Evolutionary conservation across 495 filamentous ascomycete genomes (phyloP), one percentile per base, ranked within the genome.

Genomic region (Tuber aestivum): DNA sequence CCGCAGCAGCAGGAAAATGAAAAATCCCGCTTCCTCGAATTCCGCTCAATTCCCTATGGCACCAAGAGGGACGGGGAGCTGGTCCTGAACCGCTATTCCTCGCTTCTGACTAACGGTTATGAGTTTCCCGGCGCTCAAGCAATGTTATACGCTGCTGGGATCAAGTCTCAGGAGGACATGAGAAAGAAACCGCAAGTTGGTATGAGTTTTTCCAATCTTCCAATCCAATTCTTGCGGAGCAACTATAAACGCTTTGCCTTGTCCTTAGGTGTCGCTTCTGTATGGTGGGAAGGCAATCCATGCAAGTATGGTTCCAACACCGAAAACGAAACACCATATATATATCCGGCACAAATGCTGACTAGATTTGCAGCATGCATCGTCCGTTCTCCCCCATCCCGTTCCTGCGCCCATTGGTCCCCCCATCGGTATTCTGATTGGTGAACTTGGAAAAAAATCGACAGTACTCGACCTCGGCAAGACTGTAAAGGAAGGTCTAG

Each of bases 251-350:
- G 50, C 18, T 69, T 48, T 72, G 37, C 37, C 23, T 41, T 76
- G 72, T 75, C 71, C 83, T 50, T 81, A 83, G 81, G 83, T 40
- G 86, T 90, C 75, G 92, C 94, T 10, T 93, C 92, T 9, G 93
- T 97, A 3, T 97, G 95, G 94, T 99, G 94, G 94, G 95, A 99
- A 84, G 95, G 95, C 41, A 99, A 99, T 83, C 94, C 95, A 44
- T 94, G 92, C 86, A 94, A 93, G 84, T 84, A 80, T 75, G 82
- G 80, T 69, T 61, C 48, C 44, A 72, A 45, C 70, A 74, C 45
- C 70, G 40, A 77, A 81, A 81, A 81, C 77, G 75, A 75, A 70
- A 41, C 70, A 61, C 40, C 50, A 27, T 61, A 61, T 32, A 44
- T 44, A 75, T 79, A 78, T 78, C 80, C 78, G 74, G 79, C 77